A percentile compares a stretch with the other conserved stretches of the same genome.
Evolutionary conservation across 1,139 yeast species (phyloP).

Genomic region (Lipomyces yarrowii): DNA sequence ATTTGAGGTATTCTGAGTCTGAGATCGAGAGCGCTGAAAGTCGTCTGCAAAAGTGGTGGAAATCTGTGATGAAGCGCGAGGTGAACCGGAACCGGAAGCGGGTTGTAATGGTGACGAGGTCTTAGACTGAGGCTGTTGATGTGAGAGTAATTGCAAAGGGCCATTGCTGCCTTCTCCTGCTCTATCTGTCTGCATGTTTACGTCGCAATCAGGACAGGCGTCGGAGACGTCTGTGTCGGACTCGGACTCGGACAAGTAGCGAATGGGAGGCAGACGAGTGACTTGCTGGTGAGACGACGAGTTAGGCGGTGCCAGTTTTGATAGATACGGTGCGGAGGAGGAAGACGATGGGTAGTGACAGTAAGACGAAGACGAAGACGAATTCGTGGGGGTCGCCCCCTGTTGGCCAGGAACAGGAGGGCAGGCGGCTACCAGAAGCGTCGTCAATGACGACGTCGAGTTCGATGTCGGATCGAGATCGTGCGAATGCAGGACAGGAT

Average conservation of each 20-base stretch:
- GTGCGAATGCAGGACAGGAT: conserved; percentile 6
- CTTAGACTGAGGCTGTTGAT: not conserved
- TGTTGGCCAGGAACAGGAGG: too few species aligned
- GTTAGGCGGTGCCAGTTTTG: not conserved
- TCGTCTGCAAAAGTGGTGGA: not conserved
- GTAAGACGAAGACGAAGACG: not conserved
- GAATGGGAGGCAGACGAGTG: not conserved
- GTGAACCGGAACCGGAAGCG: not conserved
- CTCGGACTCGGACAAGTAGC: conserved; percentile 6
- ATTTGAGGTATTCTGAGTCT: not conserved
- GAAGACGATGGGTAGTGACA: not conserved
- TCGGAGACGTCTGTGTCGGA: not conserved
- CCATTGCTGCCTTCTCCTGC: not conserved
- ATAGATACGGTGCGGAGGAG: not conserved
- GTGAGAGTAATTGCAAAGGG: not conserved
- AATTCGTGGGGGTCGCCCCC: not conserved
- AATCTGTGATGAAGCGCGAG: not conserved
- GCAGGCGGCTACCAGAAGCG: not conserved
- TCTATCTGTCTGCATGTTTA: not conserved
- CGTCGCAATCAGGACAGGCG: not conserved
- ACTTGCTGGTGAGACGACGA: not conserved
- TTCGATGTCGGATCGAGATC: not conserved
- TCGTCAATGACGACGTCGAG: not conserved
- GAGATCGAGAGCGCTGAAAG: not conserved
- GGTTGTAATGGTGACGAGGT: conserved; percentile 1